Percentiles rank a stretch among this genome's conserved stretches.
Conservation (phyloP, 2,329 filamentous ascomycete genomes). For the Pseudocercospora crystallina region DNA sequence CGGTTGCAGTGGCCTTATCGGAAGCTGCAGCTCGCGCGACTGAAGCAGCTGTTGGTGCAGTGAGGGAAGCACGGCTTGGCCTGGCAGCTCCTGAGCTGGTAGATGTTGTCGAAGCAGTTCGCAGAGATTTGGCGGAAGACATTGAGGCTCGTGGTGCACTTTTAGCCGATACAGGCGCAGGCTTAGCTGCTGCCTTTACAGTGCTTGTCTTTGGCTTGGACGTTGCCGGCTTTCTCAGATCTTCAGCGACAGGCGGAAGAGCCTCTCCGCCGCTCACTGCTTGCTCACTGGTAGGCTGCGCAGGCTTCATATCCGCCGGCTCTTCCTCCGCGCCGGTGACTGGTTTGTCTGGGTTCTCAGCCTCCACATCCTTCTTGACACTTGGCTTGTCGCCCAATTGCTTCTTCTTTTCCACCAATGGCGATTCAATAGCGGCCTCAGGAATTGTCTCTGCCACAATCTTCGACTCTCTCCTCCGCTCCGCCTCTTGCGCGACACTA, state of each 20-base stretch:
- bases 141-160: constrained; percentile 15
- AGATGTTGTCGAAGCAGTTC: constrained; percentile 9
- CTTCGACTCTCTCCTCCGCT: constrained; percentile 38
- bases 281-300: constrained; percentile 39
- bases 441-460: constrained; percentile 41
- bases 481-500: constrained; percentile 42
- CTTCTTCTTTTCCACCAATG: constrained; percentile 30
- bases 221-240: constrained; percentile 21
- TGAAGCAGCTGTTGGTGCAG: constrained; percentile 36
- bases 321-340: constrained; percentile 44
- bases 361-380: constrained; percentile 22
- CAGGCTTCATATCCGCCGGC: constrained; percentile 41
- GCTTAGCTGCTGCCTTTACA: constrained; percentile 16
- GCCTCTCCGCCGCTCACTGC: constrained; percentile 41
- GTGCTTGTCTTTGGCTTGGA: constrained; percentile 19
- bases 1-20: constrained; percentile 21
- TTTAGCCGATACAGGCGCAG: constrained; percentile 17
- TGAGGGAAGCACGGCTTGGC: constrained; percentile 35
- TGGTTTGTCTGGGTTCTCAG: constrained; percentile 47
- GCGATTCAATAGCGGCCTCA: constrained; percentile 43
- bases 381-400: constrained; percentile 11
- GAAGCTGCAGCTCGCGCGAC: constrained; percentile 26
- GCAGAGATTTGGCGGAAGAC: constrained; percentile 18
- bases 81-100: constrained; percentile 27
- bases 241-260: constrained; percentile 36